Conservation (phyloP, 768 basidiomycete genomes). For the Hysterangium stoloniferum region DNA sequence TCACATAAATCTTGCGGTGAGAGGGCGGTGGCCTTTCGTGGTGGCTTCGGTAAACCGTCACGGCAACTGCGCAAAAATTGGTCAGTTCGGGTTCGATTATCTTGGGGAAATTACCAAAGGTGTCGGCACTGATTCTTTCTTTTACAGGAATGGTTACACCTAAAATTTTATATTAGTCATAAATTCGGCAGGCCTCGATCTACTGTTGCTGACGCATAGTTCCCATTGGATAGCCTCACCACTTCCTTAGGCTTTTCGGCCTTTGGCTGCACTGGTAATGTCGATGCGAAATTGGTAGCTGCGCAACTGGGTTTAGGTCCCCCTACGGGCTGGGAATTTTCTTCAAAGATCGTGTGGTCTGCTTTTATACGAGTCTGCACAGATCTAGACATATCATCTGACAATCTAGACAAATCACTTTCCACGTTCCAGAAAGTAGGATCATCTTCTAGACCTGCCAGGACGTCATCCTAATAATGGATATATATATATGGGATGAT, state of each 20-base stretch:
- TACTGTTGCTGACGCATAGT: slow-evolving; percentile 42
- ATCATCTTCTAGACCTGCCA: slow-evolving; percentile 59
- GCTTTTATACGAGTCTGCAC: no score
- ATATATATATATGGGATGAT: neutral
- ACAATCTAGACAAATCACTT: slow-evolving; percentile 19
- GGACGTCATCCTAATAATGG: slow-evolving; percentile 47
- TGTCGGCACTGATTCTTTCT: slow-evolving; percentile 71
- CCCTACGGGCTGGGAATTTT: no score
- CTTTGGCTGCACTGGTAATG: no score
- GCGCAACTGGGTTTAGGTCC: no score
- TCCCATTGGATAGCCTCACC: slow-evolving; percentile 51
- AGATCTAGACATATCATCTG: neutral
- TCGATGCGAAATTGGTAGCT: no score
- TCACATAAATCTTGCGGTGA: slow-evolving; percentile 12
- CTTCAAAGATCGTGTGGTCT: no score
- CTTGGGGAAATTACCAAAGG: slow-evolving; percentile 46
- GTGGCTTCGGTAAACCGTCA: slow-evolving; percentile 55
- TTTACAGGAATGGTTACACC: slow-evolving; percentile 77
- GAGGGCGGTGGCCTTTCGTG: slow-evolving; percentile 18
- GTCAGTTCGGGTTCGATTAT: no score
- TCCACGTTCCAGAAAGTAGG: slow-evolving; percentile 57
- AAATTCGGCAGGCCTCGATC: neutral
- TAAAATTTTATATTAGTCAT: slow-evolving; percentile 20
- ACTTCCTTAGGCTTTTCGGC: slow-evolving; percentile 12
- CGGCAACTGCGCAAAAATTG: slow-evolving; percentile 47